These are phyloP conservation scores for Saturnispora saitoi DNA, from an alignment of 805 yeast species.

Conservation along the genomic window DNA sequence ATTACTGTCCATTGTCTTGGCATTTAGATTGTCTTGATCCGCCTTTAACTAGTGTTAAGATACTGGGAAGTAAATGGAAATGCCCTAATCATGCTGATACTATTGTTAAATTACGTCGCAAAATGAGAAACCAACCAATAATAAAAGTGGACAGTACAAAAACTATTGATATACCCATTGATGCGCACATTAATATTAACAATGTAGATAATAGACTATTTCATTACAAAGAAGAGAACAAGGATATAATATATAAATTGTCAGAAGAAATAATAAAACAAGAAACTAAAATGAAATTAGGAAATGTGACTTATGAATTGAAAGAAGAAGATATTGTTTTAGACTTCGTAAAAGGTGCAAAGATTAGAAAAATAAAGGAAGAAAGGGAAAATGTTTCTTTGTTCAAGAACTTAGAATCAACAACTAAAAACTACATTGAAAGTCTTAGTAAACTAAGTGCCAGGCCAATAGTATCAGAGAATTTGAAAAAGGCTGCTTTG, in stretches of 20 bases:
- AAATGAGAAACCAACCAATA: constrained; percentile 41
- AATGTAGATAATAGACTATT: constrained; percentile 33
- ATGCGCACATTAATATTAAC: constrained; percentile 45
- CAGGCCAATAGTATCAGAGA: constrained; percentile 23
- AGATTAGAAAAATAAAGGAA: constrained; percentile 28
- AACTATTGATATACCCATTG: constrained; percentile 26
- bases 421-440: constrained; percentile 25
- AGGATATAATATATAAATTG: constrained; percentile 6
- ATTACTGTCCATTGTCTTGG: constrained; percentile 76
- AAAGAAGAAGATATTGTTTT: constrained; percentile 61
- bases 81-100: constrained; percentile 79
- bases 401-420: constrained; percentile 22
- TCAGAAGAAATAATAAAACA: constrained; percentile 21
- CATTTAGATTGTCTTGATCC: constrained; percentile 81
- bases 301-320: constrained; percentile 45
- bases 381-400: constrained; percentile 23
- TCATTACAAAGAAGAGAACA: constrained; percentile 2
- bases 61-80: constrained; percentile 75
- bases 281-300: constrained; percentile 11
- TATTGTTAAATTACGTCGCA: constrained; percentile 38
- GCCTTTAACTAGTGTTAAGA: constrained; percentile 65
- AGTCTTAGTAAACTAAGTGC: constrained; percentile 28
- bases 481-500: constrained; percentile 34
- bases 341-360: constrained; percentile 56
- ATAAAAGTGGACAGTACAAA: constrained; percentile 44